Evolutionary conservation across 306 rosid species (phyloP).

Genomic region (Luffa acutangula): DNA sequence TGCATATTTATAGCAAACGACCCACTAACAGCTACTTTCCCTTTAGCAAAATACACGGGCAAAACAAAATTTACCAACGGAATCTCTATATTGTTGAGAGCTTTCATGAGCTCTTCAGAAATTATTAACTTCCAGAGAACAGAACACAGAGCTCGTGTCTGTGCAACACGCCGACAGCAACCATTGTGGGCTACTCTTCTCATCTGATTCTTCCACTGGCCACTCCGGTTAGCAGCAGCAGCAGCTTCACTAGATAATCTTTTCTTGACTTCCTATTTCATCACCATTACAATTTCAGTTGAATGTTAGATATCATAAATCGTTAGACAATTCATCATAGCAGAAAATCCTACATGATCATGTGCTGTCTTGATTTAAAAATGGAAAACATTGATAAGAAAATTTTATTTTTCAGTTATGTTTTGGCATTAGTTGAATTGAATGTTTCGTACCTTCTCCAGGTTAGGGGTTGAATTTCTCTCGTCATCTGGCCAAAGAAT

Average conservation of each 20-base stretch:
- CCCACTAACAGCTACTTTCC: not conserved
- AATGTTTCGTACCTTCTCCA: slow-evolving; percentile 69
- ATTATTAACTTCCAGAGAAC: slow-evolving; percentile 86
- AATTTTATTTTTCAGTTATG: not conserved
- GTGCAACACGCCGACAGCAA: slow-evolving; percentile 92
- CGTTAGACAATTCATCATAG: not conserved
- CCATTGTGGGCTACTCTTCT: slow-evolving; percentile 94
- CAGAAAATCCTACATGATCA: not conserved
- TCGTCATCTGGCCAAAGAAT: slow-evolving; percentile 99
- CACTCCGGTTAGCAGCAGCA: slow-evolving; percentile 66
- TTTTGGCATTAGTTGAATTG: not conserved
- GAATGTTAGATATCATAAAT: not conserved
- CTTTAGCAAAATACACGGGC: not conserved
- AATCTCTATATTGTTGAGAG: slow-evolving; percentile 55
- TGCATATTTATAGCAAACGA: not conserved
- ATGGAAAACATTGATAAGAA: not conserved
- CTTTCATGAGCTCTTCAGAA: slow-evolving; percentile 69
- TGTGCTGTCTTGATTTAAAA: not conserved
- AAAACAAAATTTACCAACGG: slow-evolving; percentile 50
- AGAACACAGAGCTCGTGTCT: slow-evolving; percentile 70
- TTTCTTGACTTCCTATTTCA: slow-evolving; percentile 74
- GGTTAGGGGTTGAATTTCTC: slow-evolving; percentile 72
- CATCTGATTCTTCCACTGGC: slow-evolving; percentile 97
- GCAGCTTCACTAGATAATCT: slow-evolving; percentile 72
- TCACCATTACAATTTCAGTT: slow-evolving; percentile 10